Conservation (phyloP, 345 rosid genomes). For the Brassica carinata region DNA sequence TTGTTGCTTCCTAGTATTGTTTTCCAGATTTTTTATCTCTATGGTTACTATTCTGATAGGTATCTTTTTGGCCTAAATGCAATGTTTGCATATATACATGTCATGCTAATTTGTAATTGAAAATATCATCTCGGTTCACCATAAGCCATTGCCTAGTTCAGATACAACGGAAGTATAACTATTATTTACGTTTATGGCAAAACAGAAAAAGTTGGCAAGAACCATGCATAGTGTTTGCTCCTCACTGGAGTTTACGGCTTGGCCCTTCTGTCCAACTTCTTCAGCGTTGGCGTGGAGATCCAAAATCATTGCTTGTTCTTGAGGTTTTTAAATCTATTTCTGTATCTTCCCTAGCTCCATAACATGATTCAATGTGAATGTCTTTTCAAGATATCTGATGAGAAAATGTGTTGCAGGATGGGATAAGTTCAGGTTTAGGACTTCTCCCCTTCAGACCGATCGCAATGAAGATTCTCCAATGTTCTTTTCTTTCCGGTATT, state of each 20-base stretch:
- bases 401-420: slow-evolving; percentile 55
- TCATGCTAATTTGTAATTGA: not conserved
- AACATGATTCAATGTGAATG: slow-evolving; percentile 6
- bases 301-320: slow-evolving; percentile 68
- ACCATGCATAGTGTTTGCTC: slow-evolving; percentile 72
- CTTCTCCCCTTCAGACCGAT: slow-evolving; percentile 76
- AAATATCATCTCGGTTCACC: not conserved
- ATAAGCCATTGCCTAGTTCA: slow-evolving; percentile 14
- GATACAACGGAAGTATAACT: not conserved
- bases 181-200: slow-evolving; percentile 24
- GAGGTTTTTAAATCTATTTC: slow-evolving; percentile 53
- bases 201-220: slow-evolving; percentile 80
- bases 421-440: slow-evolving; percentile 55
- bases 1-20: not conserved
- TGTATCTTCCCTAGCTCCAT: not conserved
- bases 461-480: slow-evolving; percentile 77
- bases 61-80: too few relatives aligned
- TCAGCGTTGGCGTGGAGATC: slow-evolving; percentile 70
- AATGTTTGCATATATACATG: not conserved
- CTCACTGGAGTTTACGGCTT: slow-evolving; percentile 82
- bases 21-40: too few relatives aligned
- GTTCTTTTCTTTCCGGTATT: slow-evolving; percentile 82
- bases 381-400: slow-evolving; percentile 12
- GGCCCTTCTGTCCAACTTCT: slow-evolving; percentile 83
- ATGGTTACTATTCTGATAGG: too few relatives aligned